Evolutionary conservation across 495 filamentous ascomycete species (phyloP), one percentile per base, ranked within the genome.

Genomic region (Aspergillus cavernicola): DNA sequence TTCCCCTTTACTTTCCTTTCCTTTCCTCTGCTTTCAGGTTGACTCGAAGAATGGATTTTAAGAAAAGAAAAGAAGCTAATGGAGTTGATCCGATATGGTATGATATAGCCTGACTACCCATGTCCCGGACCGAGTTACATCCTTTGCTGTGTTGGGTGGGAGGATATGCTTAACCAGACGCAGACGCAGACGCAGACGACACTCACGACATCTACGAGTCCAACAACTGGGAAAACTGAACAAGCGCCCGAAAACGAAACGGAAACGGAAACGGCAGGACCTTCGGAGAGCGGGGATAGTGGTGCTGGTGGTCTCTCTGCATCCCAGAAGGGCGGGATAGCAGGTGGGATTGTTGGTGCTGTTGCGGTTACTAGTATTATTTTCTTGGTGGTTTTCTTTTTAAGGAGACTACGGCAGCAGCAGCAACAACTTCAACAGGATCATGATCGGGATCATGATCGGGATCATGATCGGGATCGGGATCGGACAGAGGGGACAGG

Each of bases 291-390:
- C 12, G 9, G 7, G 5, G 35, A 19, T 2, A 19, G 35, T 19
- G 35, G 35, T 6, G 35, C 4, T 19, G n/a, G 35, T 16, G 52
- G 43, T 0, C 43, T 55, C 11, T 22, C 43, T 0, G 33, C 33
- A 3, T 28, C 43, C 8, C 42, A 55, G 26, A 46, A 47, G 8
- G 52, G 52, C 0, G 52, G 52, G 22, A 55, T 55, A 41, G 43
- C 44, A 2, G 52, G 52, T 15, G 50, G 50, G 9, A 26, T 52
- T 26, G 50, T 52, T 2, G 50, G 50, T 13, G 52, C 33, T 22
- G 43, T 49, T 35, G 45, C 12, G 32, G 45, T 49, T 15, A 52
- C 29, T 9, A 35, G 36, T 43, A 4, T 43, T 33, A 11, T 32
- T 6, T 52, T 52, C 20, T 35, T 52, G 38, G 12, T 43, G 6